These are phyloP conservation scores for Fagopyrum homotropicum DNA, from an alignment of 148 eudicot species.

Conservation along the genomic window DNA sequence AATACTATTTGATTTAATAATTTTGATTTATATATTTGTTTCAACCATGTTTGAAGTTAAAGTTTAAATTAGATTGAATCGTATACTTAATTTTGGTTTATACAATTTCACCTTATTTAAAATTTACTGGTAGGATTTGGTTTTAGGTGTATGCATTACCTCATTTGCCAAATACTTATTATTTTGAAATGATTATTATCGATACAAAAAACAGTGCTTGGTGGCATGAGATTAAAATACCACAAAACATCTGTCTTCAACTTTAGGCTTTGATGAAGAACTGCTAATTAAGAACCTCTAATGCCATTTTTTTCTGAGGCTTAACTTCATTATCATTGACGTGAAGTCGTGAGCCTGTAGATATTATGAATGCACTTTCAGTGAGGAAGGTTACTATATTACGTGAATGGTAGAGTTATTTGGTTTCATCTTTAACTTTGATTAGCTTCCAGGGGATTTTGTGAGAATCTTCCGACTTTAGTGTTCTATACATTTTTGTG, in stretches of 20 bases:
- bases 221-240: not conserved
- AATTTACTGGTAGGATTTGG: no score
- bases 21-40: no score
- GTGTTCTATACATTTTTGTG: slow-evolving; percentile 10
- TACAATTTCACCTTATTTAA: no score
- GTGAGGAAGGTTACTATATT: not conserved
- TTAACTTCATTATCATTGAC: not conserved
- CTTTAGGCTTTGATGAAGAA: not conserved
- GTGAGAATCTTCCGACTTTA: not conserved
- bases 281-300: not conserved
- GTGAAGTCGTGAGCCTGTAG: not conserved
- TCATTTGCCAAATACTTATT: no score
- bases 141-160: no score
- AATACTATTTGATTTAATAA: no score
- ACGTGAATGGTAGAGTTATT: not conserved
- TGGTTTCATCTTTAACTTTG: not conserved
- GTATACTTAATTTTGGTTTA: no score
- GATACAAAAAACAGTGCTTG: not conserved
- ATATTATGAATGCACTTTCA: not conserved
- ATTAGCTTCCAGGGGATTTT: not conserved
- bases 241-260: not conserved
- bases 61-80: no score
- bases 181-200: no score
- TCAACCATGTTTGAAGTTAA: no score
- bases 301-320: not conserved